Conservation (phyloP, 352 stramenopile species). For the Globisporangium takayamanum region DNA sequence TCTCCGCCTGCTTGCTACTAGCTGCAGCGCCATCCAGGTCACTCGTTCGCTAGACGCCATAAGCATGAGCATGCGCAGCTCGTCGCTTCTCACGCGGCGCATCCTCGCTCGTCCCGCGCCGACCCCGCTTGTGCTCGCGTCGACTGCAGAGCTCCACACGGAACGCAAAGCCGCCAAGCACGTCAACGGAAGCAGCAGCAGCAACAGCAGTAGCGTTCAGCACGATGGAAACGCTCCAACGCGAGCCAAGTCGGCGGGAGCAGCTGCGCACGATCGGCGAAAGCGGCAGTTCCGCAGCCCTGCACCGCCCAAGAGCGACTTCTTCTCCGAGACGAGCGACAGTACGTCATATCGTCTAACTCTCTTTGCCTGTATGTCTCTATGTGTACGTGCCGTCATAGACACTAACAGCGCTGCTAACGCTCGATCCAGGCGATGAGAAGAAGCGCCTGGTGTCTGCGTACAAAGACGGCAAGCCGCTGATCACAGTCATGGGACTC, state of each 20-base stretch:
- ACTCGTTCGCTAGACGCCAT: neutral
- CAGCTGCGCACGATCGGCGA: conserved; percentile 10
- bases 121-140: conserved; percentile 2
- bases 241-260: neutral
- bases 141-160: conserved; percentile 10
- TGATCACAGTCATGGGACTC: conserved; percentile 84
- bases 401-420: neutral
- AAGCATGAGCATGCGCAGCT: conserved; percentile 11
- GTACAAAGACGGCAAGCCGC: conserved; percentile 79
- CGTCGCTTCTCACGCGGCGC: conserved; percentile 13
- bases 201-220: neutral
- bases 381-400: neutral
- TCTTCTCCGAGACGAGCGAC: conserved; percentile 10
- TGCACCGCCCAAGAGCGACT: conserved; percentile 1
- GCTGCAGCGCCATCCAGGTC: too few species aligned
- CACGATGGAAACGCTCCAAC: neutral
- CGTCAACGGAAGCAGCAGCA: conserved; percentile 3
- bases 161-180: conserved; percentile 9
- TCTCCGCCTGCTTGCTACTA: too few species aligned
- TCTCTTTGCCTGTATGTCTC: neutral
- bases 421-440: conserved; percentile 15
- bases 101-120: conserved; percentile 6
- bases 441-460: conserved; percentile 41
- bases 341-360: neutral
- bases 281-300: conserved; percentile 14